Percentiles rank a stretch among this genome's conserved stretches.
These are phyloP conservation scores for Jackrogersella multiformis DNA, from an alignment of 495 filamentous ascomycete species.

Conservation along the genomic window DNA sequence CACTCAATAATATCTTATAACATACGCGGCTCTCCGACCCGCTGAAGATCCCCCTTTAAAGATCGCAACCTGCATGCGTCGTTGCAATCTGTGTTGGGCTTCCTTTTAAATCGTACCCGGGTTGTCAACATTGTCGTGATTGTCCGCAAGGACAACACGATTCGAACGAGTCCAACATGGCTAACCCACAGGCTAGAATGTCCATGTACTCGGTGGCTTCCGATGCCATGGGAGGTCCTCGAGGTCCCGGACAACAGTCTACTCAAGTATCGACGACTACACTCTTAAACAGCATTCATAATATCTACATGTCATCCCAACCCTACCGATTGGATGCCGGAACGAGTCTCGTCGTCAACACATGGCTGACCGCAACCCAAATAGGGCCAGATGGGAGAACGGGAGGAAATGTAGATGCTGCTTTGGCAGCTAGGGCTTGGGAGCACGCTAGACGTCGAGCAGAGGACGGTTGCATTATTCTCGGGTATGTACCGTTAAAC, in stretches of 20 bases:
- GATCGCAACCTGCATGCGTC: constrained; percentile 2
- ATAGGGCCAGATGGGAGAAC: constrained; percentile 68
- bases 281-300: constrained; percentile 90
- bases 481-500: constrained; percentile 67
- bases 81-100: background rate
- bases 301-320: constrained; percentile 80
- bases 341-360: constrained; percentile 93
- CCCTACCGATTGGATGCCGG: constrained; percentile 89
- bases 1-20: constrained; percentile 15
- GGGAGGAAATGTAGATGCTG: constrained; percentile 81
- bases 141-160: constrained; percentile 50
- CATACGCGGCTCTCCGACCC: background rate
- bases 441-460: constrained; percentile 95
- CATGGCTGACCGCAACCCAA: constrained; percentile 83
- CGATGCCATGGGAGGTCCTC: constrained; percentile 64
- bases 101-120: constrained; percentile 4
- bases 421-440: constrained; percentile 86
- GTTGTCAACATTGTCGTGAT: constrained; percentile 44
- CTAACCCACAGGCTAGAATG: constrained; percentile 70
- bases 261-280: constrained; percentile 90
- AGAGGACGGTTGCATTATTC: constrained; percentile 92
- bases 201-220: constrained; percentile 87
- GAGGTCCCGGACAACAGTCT: constrained; percentile 70
- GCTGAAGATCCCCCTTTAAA: background rate
- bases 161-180: constrained; percentile 65